Conservation (phyloP, 2,329 filamentous ascomycete genomes). For the Thermothelomyces thermophilus region DNA sequence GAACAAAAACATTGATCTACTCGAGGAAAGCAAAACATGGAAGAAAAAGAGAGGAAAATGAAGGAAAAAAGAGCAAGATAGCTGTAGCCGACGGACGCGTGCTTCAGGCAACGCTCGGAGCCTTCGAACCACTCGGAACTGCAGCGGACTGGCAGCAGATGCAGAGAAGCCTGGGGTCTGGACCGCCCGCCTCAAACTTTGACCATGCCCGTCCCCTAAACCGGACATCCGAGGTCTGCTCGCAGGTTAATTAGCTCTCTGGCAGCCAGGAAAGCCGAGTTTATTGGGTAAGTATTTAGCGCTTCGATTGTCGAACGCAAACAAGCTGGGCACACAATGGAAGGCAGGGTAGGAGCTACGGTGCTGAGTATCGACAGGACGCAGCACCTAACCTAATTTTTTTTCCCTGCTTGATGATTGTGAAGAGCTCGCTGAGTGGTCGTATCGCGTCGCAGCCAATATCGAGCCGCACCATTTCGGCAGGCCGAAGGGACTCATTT, state of each 20-base stretch:
- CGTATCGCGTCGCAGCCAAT: constrained; percentile 13
- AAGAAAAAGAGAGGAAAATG: too few relatives aligned
- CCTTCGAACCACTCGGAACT: constrained; percentile 10
- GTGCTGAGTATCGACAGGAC: too few relatives aligned
- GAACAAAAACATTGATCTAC: too few relatives aligned
- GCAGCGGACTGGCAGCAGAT: too few relatives aligned
- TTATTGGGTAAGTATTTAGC: too few relatives aligned
- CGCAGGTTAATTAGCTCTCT: too few relatives aligned
- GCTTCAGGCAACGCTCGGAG: constrained; percentile 15
- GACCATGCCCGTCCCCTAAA: constrained; percentile 4
- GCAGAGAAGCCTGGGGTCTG: constrained; percentile 10
- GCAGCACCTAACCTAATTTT: too few relatives aligned
- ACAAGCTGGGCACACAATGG: background rate
- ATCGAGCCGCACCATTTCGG: constrained; percentile 10
- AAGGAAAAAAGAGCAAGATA: too few relatives aligned
- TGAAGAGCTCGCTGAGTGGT: constrained; percentile 4
- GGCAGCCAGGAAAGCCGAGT: too few relatives aligned
- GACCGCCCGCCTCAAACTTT: constrained; percentile 3
- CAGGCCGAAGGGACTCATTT: constrained; percentile 8
- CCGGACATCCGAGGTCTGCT: constrained; percentile 14
- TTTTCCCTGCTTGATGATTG: background rate
- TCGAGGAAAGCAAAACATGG: too few relatives aligned
- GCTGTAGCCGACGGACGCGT: constrained; percentile 3
- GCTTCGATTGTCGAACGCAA: background rate
- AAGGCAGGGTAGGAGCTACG: background rate